These are phyloP conservation scores for Chaetoceros tenuissimus DNA, from an alignment of 108 stramenopile species.

Conservation along the genomic window DNA sequence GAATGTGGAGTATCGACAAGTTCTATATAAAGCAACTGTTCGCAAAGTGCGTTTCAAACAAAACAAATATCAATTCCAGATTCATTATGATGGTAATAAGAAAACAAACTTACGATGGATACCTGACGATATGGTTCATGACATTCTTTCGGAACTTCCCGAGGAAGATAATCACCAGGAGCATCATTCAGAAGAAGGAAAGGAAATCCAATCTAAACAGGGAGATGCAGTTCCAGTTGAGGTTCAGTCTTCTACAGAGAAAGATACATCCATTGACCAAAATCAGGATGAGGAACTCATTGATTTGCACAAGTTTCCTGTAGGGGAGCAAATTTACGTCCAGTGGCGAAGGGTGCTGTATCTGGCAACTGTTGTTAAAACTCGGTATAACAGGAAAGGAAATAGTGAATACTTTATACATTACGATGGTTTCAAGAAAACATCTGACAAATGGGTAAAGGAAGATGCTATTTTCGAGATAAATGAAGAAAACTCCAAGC, in stretches of 20 bases:
- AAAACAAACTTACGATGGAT: slow-evolving; percentile 40
- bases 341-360: slow-evolving; percentile 33
- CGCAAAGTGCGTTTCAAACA: slow-evolving; percentile 26
- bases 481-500: slow-evolving; percentile 17
- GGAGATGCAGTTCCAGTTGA: slow-evolving; percentile 8
- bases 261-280: not conserved
- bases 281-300: slow-evolving; percentile 1
- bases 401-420: slow-evolving; percentile 28
- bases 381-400: slow-evolving; percentile 13
- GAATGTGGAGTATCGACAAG: slow-evolving; percentile 26
- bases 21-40: slow-evolving; percentile 33
- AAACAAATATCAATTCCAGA: slow-evolving; percentile 23
- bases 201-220: no score
- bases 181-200: no score
- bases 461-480: slow-evolving; percentile 24
- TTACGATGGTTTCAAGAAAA: slow-evolving; percentile 39
- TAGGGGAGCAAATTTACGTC: slow-evolving; percentile 28
- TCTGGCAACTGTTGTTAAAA: slow-evolving; percentile 25
- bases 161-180: no score
- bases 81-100: slow-evolving; percentile 45
- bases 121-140: slow-evolving; percentile 14
- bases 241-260: not conserved
- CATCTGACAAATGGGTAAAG: slow-evolving; percentile 39
- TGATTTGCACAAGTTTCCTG: slow-evolving; percentile 25
- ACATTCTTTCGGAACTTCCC: slow-evolving; percentile 18